Percentiles rank a stretch among this genome's conserved stretches.
These are phyloP conservation scores for Panus rudis DNA, from an alignment of 768 basidiomycete genomes.

Conservation along the genomic window DNA sequence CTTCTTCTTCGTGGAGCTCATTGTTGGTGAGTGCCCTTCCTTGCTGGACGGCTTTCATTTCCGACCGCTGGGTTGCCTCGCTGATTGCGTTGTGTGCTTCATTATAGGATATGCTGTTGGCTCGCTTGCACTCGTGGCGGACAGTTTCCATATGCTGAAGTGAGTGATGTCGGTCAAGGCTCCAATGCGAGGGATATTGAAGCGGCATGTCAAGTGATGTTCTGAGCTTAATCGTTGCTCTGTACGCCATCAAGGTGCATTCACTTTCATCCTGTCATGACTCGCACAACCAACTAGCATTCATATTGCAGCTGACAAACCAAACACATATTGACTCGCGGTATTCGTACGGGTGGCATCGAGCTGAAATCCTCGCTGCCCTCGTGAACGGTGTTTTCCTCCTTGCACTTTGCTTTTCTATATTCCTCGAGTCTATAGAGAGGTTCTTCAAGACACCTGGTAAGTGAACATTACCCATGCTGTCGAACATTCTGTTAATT, in stretches of 20 bases:
- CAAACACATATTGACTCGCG: slow-evolving; percentile 54
- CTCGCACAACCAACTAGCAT: slow-evolving; percentile 1
- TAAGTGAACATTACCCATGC: slow-evolving; percentile 23
- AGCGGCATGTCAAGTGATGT: slow-evolving; percentile 65
- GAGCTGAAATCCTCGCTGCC: slow-evolving; percentile 94
- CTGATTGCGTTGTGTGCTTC: slow-evolving; percentile 8
- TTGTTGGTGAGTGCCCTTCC: slow-evolving; percentile 48
- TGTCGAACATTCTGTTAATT: slow-evolving; percentile 2
- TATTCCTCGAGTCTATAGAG: slow-evolving; percentile 85
- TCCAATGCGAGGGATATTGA: slow-evolving; percentile 65
- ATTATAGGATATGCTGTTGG: slow-evolving; percentile 85
- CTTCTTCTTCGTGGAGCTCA: slow-evolving; percentile 85
- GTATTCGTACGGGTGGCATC: slow-evolving; percentile 99
- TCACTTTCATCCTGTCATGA: slow-evolving; percentile 4
- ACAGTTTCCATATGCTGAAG: slow-evolving; percentile 99
- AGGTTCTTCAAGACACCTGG: slow-evolving; percentile 85
- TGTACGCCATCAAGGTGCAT: slow-evolving; percentile 83
- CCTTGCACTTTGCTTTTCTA: slow-evolving; percentile 93
- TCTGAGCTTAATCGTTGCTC: slow-evolving; percentile 88
- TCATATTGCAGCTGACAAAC: slow-evolving; percentile 49
- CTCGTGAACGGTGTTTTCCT: slow-evolving; percentile 96
- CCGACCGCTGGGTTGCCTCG: slow-evolving; percentile 1
- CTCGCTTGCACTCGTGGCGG: slow-evolving; percentile 90
- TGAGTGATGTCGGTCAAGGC: slow-evolving; percentile 30
- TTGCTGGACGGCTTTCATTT: not conserved